Base-by-base conservation (phyloP, 2,329 filamentous ascomycete species). In the Aotearoamyces nothofagi region DNA sequence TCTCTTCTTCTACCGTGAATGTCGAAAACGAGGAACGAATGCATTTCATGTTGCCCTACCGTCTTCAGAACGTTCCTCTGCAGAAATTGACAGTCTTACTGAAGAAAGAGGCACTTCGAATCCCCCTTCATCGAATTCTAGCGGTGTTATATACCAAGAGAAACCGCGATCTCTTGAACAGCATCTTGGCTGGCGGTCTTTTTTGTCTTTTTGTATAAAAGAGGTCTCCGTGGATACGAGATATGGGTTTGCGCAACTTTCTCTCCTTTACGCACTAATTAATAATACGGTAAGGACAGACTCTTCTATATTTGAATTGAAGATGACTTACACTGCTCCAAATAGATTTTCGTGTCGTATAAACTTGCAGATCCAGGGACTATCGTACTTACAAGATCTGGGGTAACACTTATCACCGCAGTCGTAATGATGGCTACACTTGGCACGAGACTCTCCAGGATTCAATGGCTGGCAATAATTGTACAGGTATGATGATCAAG, bases 211-310 rank as follows among this genome's bases (percentile, higher is more conserved):
- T 19, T 24, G 40, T 9, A 36, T 35, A 5, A 38, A 39, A 15
- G 44, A 48, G 33, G 40, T 51, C 3, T 40, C 44, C n/a, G 27
- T 29, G 15, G 44, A 48, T 17, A 45, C 43, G 15, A 37, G 43
- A 30, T 51, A 46, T 24, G 48, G 46, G 17, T 51, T 51, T 33
- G 43, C 40, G 29, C 41, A 44, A 23, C 29, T 52, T 30, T 49
- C 49, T 6, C 34, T 52, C 22, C 41, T 52, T 13, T 52, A 52
- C 34, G 45, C 46, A 5, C 38, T 52, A 14, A 49, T 52, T 33
- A 52, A 52, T 36, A 52, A 51, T 35, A 45, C 39, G 22, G 44
- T 47, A 38, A 25, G 36, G 26, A 3, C 8, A 12, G 30, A 15
- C 22, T 11, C 15, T 6, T 33, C 9, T 13, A 10, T 27, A 3